Percentiles rank a stretch among this genome's conserved stretches.
phyloP scores from a whole-genome alignment of 768 basidiomycete species.

The Lentinula guzmanii region DNA sequence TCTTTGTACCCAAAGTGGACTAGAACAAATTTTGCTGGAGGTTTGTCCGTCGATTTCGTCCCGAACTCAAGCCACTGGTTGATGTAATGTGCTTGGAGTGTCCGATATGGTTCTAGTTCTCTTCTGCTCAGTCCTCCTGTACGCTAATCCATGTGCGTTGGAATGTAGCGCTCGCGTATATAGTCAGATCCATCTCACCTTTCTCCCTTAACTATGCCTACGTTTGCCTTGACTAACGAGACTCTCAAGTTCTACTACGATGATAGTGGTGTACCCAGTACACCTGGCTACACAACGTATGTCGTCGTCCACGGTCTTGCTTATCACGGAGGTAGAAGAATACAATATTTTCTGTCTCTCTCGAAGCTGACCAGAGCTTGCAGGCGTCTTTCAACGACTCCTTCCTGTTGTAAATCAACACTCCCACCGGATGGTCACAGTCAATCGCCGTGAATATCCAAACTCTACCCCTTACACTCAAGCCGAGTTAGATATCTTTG shows the following conservation, averaged over 20 bases:
- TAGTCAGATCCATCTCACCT: not conserved
- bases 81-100: not conserved
- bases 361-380: not conserved
- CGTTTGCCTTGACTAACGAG: not conserved
- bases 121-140: too few species aligned
- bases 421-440: conserved; percentile 17
- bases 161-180: too few species aligned
- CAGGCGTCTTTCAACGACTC: not conserved
- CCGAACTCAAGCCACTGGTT: not conserved
- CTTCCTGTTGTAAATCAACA: not conserved
- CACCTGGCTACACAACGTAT: not conserved
- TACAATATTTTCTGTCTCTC: not conserved
- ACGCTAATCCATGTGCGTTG: too few species aligned
- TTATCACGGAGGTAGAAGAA: not conserved
- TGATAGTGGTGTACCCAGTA: not conserved
- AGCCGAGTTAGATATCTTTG: conserved; percentile 16
- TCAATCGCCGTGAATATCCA: conserved; percentile 30
- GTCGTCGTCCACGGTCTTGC: conserved; percentile 2
- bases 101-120: too few species aligned
- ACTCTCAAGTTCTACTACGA: conserved; percentile 1
- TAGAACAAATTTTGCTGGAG: not conserved
- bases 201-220: not conserved
- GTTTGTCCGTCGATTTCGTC: not conserved
- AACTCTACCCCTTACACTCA: conserved; percentile 23
- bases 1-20: not conserved